Evolutionary conservation across 371 early-diverging fungal species (phyloP), one percentile per base, ranked within the genome.

Genomic region (Mortierella sp.): DNA sequence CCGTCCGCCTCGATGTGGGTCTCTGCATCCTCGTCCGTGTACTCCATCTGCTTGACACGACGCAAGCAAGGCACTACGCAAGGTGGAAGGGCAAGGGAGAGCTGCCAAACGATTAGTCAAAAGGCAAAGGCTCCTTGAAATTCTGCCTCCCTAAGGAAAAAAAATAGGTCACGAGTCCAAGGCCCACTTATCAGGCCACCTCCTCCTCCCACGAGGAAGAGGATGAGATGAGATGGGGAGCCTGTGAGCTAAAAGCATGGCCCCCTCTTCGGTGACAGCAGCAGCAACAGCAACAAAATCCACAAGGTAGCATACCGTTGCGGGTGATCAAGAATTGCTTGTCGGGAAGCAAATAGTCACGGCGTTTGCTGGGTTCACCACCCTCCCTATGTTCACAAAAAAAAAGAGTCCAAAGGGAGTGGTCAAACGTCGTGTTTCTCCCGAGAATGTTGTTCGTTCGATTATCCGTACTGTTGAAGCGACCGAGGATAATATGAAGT

Each of bases 251-350:
- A 72, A 70, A 75, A 72, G 11, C 55, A 76, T 76, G 81, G 76
- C 73, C 73, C 73, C 76, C 64, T 21, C 11, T 48, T 21, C 10
- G 21, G 26, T 46, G 50, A 54, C 28, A 46, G 46, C 57, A 59
- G 11, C 48, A 76, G 8, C 21, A 34, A 69, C 26, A 51, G 31
- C 19, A 44, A 71, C 70, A 64, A 4, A 43, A 21, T 57, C 28
- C 53, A 51, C 19, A 48, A 37, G 44, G 55, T 4, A n/a, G 55
- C 75, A 59, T 92, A 94, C 93, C 98, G 88, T 97, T 98, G 78
- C 97, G 93, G 46, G 99, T 98, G 26, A 98, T 95, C 78, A 99
- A 90, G 85, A 96, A 99, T 83, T 98, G 99, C 89, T 98, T 98
- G 86, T 98, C 96, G 13, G 91, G 89, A 3, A 97, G 97, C 72